phyloP scores from a whole-genome alignment of 257 asterid species.

The Phtheirospermum japonicum region DNA sequence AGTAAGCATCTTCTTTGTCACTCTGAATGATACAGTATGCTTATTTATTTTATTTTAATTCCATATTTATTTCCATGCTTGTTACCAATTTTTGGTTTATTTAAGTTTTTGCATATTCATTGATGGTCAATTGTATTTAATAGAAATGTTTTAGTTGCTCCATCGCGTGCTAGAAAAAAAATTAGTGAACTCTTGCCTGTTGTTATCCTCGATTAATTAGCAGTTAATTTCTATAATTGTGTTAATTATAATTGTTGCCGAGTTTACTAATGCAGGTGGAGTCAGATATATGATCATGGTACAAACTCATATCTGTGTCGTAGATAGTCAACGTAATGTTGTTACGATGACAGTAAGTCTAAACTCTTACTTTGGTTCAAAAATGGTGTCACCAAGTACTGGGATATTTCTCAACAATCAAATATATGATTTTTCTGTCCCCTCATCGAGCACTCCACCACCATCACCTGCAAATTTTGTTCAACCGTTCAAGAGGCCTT shows the following conservation, averaged over 20 bases:
- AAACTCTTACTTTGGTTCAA: slow-evolving; percentile 39
- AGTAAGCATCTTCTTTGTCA: slow-evolving; percentile 28
- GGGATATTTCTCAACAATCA: slow-evolving; percentile 58
- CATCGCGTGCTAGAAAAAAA: no score
- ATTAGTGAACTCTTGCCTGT: no score
- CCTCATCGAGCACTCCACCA: slow-evolving; percentile 30
- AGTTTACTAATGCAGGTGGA: slow-evolving; percentile 40
- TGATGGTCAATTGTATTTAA: no score
- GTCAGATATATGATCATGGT: slow-evolving; percentile 45
- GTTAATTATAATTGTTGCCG: not conserved
- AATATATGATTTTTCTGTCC: slow-evolving; percentile 48
- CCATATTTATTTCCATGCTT: no score
- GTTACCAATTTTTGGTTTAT: no score
- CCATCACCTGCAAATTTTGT: slow-evolving; percentile 50
- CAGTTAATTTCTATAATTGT: not conserved
- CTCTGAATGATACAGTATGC: not conserved
- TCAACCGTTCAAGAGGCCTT: slow-evolving; percentile 47
- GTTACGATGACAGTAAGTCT: slow-evolving; percentile 43
- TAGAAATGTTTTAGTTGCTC: no score
- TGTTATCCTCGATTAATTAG: not conserved
- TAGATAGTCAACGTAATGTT: slow-evolving; percentile 43
- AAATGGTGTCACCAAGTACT: slow-evolving; percentile 40
- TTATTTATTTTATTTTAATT: not conserved
- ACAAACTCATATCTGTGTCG: slow-evolving; percentile 45
- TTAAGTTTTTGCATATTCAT: no score